A percentile compares a stretch with the other conserved stretches of the same genome.
Evolutionary conservation across 129 eudicot genomes (phyloP).

Genomic region (Arctium minus): DNA sequence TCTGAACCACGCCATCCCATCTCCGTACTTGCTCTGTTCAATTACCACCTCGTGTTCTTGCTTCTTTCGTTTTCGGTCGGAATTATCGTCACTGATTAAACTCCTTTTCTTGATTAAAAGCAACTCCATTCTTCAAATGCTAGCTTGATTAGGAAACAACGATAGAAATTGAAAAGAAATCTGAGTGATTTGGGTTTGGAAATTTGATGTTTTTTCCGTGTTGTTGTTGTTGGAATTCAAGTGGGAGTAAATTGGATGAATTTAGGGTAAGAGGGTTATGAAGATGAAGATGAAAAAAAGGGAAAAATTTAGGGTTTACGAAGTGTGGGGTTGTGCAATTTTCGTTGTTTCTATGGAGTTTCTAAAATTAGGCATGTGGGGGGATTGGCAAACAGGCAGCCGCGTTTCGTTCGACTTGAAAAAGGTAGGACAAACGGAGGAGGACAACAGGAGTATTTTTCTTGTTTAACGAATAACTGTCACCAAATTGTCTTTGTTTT

Average conservation of each 20-base stretch:
- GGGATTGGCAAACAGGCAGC: slow-evolving; percentile 35
- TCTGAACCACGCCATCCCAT: slow-evolving; percentile 77
- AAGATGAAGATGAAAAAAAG: neutral
- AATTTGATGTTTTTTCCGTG: neutral
- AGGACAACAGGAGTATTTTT: neutral
- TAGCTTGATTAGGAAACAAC: neutral
- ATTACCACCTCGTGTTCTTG: neutral
- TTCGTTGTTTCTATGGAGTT: slow-evolving; percentile 34
- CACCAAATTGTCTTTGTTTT: neutral
- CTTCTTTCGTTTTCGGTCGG: neutral
- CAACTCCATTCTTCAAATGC: slow-evolving; percentile 17
- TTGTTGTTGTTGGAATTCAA: neutral
- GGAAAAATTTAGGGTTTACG: slow-evolving; percentile 28
- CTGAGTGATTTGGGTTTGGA: neutral
- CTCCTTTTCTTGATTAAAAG: slow-evolving; percentile 13
- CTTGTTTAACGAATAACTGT: slow-evolving; percentile 22
- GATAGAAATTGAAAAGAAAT: neutral
- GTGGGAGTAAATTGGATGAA: slow-evolving; percentile 12
- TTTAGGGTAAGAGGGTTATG: slow-evolving; percentile 26
- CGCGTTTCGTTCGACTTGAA: slow-evolving; percentile 32
- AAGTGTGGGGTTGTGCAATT: slow-evolving; percentile 15
- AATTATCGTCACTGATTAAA: slow-evolving; percentile 14
- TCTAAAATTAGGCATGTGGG: slow-evolving; percentile 35
- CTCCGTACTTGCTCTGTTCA: slow-evolving; percentile 46
- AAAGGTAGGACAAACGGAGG: neutral